Evolutionary conservation across 805 yeast species (phyloP), one percentile per base, ranked within the genome.

Genomic region (Metschnikowia picachoensis): DNA sequence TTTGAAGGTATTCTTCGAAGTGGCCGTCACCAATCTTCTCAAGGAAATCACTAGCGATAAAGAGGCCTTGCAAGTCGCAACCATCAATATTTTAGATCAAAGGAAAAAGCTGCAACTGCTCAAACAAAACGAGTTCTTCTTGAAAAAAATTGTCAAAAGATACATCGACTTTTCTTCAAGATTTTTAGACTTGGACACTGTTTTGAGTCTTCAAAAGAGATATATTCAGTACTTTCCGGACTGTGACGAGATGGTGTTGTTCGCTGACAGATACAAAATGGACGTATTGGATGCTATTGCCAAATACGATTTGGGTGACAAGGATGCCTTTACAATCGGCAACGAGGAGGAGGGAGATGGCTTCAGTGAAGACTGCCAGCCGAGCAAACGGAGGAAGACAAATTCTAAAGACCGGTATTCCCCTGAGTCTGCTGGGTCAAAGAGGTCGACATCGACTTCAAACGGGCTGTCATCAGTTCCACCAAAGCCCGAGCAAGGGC

Each of bases 1-100:
- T 57, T 86, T 90, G 14, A 83, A 92, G 55, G 87, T 89, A 8
- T 73, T 89, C 32, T 85, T 92, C 61, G 98, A 94, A 63, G 76
- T 85, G 3, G 81, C 90, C 0, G 72, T 85, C 9, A 79, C 83
- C 9, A 80, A 77, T 48, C 54, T 70, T 37, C 66, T 81, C 48
- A 68, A 65, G 36, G 72, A 64, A 35, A 62, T 66, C 12, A 50
- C 62, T 3, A 49, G 46, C n/a, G 60, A 54, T 20, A 52, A 52
- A 25, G 57, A 51, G 33, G 46, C 49, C 8, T 50, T 53, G 14
- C 49, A 49, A 33, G 39, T 53, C 3, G 44, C 59, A 3, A 49
- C 56, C 4, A 40, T 46, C 34, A 51, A 49, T 37, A 44, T 53
- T 7, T 47, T 53, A 35, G 52, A 51, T 30, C 51, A 50, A 35